A percentile compares a stretch with the other conserved stretches of the same genome.
Evolutionary conservation across 208 protist species (phyloP).

Genomic region (Crithidia fasciculata): DNA sequence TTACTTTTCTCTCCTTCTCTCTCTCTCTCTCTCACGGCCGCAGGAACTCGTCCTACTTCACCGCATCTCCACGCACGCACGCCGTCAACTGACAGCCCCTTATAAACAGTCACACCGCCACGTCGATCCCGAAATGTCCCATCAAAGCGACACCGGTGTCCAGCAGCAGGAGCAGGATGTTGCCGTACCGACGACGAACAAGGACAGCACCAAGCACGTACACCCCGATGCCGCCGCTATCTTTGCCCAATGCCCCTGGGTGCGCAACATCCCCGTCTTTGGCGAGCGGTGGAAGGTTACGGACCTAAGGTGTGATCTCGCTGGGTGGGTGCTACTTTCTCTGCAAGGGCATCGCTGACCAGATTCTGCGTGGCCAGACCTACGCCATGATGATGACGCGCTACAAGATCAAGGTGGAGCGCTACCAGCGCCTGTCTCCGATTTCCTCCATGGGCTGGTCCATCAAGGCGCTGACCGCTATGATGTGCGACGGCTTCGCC

Average conservation of each 20-base stretch:
- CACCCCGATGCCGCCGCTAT: conserved; percentile 35
- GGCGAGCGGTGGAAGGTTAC: conserved; percentile 44
- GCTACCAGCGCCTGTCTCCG: conserved; percentile 47
- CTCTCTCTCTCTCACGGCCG: too few species aligned
- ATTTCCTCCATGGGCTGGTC: conserved; percentile 58
- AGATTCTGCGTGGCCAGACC: conserved; percentile 45
- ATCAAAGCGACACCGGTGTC: neutral
- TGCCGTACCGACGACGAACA: neutral
- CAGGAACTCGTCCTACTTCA: too few species aligned
- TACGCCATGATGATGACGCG: conserved; percentile 54
- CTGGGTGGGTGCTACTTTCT: conserved; percentile 54
- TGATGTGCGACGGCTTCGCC: conserved; percentile 69
- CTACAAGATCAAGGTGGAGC: conserved; percentile 30
- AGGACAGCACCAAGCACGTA: conserved; percentile 1
- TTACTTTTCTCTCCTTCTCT: too few species aligned
- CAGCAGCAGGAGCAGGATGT: neutral
- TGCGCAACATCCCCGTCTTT: conserved; percentile 44
- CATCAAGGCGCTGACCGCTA: conserved; percentile 69
- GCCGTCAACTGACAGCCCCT: too few species aligned
- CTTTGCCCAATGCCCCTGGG: conserved; percentile 34
- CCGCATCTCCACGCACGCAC: too few species aligned
- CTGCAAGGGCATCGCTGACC: conserved; percentile 58
- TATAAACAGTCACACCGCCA: too few species aligned
- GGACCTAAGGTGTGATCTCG: conserved; percentile 34
- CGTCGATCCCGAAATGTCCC: neutral